phyloP scores from a whole-genome alignment of 2,329 filamentous ascomycete species.

The Pseudopithomyces maydicus region DNA sequence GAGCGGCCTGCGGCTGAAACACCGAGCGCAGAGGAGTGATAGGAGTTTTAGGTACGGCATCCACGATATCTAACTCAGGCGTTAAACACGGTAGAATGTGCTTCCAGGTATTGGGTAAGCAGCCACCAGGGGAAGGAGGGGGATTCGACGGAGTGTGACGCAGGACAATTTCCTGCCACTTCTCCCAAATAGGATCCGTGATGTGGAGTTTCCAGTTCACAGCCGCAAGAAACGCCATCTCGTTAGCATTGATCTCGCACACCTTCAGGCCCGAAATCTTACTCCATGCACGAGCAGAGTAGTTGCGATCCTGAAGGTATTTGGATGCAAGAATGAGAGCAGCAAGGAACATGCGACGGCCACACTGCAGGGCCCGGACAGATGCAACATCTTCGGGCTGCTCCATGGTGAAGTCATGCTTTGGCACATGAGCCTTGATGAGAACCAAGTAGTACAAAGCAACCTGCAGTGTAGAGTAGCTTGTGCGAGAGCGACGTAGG shows the following conservation, averaged over 20 bases:
- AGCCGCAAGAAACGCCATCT: conserved; percentile 86
- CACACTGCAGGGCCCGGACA: conserved; percentile 86
- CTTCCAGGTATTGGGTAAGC: conserved; percentile 50
- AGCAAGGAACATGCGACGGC: conserved; percentile 94
- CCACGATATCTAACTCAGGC: conserved; percentile 59
- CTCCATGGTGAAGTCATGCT: conserved; percentile 83
- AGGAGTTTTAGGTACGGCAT: conserved; percentile 42
- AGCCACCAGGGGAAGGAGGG: conserved; percentile 44
- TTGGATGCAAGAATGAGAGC: conserved; percentile 96
- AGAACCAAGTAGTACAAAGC: conserved; percentile 95
- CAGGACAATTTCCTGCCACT: conserved; percentile 91
- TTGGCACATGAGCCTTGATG: conserved; percentile 87
- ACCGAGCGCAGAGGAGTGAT: conserved; percentile 31
- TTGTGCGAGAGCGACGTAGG: conserved; percentile 88
- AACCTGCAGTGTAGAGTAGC: conserved; percentile 96
- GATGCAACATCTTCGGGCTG: conserved; percentile 74
- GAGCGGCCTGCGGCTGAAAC: conserved; percentile 29
- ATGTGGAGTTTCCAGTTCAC: conserved; percentile 97
- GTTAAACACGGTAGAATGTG: conserved; percentile 61
- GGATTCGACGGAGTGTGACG: conserved; percentile 72
- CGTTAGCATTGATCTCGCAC: conserved; percentile 94
- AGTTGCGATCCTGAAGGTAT: conserved; percentile 97
- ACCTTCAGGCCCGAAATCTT: conserved; percentile 98
- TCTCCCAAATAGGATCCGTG: conserved; percentile 82
- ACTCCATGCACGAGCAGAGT: conserved; percentile 96